A percentile compares a stretch with the other conserved stretches of the same genome.
phyloP scores from a whole-genome alignment of 495 filamentous ascomycete genomes.

The Cercophora scortea region DNA sequence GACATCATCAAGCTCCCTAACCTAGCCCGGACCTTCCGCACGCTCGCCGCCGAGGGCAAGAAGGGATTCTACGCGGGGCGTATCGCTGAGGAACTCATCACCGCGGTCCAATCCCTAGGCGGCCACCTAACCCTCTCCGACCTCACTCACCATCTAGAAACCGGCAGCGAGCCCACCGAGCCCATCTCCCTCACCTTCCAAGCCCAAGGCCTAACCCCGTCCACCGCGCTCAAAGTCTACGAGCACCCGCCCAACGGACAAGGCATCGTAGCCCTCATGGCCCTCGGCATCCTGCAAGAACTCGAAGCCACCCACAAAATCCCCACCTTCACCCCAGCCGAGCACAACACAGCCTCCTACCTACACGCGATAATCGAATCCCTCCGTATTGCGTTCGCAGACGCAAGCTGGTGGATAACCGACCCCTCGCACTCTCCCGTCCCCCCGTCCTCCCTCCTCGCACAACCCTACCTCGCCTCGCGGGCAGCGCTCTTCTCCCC shows the following conservation, averaged over 20 bases:
- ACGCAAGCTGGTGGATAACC: conserved; percentile 81
- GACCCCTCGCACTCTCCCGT: conserved; percentile 66
- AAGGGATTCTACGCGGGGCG: conserved; percentile 85
- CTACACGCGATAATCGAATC: conserved; percentile 86
- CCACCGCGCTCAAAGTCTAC: conserved; percentile 62
- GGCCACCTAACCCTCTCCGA: conserved; percentile 76
- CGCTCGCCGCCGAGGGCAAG: conserved; percentile 73
- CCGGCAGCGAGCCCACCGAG: conserved; percentile 69
- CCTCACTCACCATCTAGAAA: conserved; percentile 63
- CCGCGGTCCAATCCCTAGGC: conserved; percentile 67
- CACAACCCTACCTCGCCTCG: conserved; percentile 29
- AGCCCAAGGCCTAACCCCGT: conserved; percentile 44
- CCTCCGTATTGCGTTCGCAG: conserved; percentile 87
- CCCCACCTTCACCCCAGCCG: conserved; percentile 52
- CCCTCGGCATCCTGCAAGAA: conserved; percentile 81
- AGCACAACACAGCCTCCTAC: conserved; percentile 68
- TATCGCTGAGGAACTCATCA: conserved; percentile 70
- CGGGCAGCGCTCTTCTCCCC: conserved; percentile 34
- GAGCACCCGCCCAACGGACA: conserved; percentile 98
- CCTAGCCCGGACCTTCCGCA: conserved; percentile 73
- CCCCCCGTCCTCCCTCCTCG: conserved; percentile 57
- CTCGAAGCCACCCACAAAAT: conserved; percentile 68
- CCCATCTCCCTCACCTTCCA: conserved; percentile 74
- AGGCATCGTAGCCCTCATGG: conserved; percentile 90
- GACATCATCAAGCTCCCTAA: conserved; percentile 84